phyloP scores from a whole-genome alignment of 2,329 filamentous ascomycete species.

The Setomelanomma holmii region DNA sequence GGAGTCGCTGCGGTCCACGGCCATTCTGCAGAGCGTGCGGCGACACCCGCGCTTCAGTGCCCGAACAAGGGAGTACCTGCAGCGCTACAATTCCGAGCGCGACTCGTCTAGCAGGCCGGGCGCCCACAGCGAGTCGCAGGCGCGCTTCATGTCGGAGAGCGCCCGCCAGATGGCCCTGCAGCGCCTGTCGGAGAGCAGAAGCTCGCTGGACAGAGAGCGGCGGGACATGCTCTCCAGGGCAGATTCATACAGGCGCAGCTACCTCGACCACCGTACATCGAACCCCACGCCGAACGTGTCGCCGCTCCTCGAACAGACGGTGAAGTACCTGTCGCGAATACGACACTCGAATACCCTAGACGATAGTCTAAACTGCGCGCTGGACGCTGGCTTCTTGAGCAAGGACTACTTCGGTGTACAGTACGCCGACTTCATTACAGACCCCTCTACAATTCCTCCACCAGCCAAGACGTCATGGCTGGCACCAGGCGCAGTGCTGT shows the following conservation, averaged over 20 bases:
- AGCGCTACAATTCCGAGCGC: conserved; percentile 52
- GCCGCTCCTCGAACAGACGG: conserved; percentile 62
- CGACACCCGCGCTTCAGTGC: conserved; percentile 50
- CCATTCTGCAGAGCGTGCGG: conserved; percentile 50
- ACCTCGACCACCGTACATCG: conserved; percentile 34
- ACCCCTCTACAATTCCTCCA: conserved; percentile 59
- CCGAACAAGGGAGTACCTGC: conserved; percentile 46
- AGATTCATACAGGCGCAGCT: conserved; percentile 37
- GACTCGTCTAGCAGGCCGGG: conserved; percentile 31
- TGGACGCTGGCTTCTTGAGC: conserved; percentile 60
- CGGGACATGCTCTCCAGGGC: conserved; percentile 33
- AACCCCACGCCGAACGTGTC: conserved; percentile 31
- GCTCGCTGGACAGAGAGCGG: conserved; percentile 24
- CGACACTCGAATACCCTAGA: conserved; percentile 61
- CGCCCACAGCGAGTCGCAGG: conserved; percentile 28
- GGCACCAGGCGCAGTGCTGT: conserved; percentile 65
- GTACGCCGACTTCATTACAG: conserved; percentile 65
- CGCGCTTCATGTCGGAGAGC: conserved; percentile 31
- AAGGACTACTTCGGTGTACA: conserved; percentile 62
- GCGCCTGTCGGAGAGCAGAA: conserved; percentile 36
- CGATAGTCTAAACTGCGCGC: conserved; percentile 61
- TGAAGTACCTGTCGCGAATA: conserved; percentile 67
- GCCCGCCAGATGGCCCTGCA: conserved; percentile 37
- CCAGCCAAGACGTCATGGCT: conserved; percentile 68
- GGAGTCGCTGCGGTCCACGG: conserved; percentile 46